phyloP scores from a whole-genome alignment of 169 alveolate species.

The Eimeria maxima region DNA sequence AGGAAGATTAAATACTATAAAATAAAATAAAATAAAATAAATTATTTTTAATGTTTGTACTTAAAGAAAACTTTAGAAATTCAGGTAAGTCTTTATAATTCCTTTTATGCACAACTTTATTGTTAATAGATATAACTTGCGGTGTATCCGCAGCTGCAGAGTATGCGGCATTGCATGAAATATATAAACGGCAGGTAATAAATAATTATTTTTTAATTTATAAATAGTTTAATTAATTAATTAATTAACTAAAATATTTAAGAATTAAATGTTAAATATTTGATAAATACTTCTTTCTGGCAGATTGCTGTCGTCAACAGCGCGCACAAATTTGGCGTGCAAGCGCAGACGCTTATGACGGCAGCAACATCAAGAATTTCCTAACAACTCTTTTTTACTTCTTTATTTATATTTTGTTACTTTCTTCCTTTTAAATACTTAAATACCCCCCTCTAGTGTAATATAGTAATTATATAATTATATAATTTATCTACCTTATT shows the following conservation, averaged over 20 bases:
- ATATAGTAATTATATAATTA: too few relatives aligned
- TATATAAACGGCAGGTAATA: slow-evolving; percentile 50
- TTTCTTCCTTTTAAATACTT: too few relatives aligned
- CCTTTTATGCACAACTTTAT: not conserved
- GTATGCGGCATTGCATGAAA: not conserved
- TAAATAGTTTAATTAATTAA: not conserved
- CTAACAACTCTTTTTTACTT: not conserved
- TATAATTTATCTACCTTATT: too few relatives aligned
- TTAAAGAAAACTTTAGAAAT: not conserved
- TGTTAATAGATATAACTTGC: not conserved
- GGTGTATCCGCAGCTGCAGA: not conserved
- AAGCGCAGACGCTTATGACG: slow-evolving; percentile 51
- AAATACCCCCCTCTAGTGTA: too few relatives aligned
- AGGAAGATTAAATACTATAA: not conserved
- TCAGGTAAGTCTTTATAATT: not conserved
- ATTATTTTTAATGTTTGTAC: not conserved
- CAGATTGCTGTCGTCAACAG: slow-evolving; percentile 38
- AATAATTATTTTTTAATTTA: too few relatives aligned
- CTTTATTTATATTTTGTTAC: not conserved
- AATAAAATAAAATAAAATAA: not conserved
- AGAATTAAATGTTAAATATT: not conserved
- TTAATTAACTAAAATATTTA: too few relatives aligned
- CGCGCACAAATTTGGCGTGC: slow-evolving; percentile 14
- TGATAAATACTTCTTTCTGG: not conserved
- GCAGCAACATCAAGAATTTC: not conserved